Base-by-base conservation (phyloP, 1,284 basidiomycete species). In the Earliella scabrosa region DNA sequence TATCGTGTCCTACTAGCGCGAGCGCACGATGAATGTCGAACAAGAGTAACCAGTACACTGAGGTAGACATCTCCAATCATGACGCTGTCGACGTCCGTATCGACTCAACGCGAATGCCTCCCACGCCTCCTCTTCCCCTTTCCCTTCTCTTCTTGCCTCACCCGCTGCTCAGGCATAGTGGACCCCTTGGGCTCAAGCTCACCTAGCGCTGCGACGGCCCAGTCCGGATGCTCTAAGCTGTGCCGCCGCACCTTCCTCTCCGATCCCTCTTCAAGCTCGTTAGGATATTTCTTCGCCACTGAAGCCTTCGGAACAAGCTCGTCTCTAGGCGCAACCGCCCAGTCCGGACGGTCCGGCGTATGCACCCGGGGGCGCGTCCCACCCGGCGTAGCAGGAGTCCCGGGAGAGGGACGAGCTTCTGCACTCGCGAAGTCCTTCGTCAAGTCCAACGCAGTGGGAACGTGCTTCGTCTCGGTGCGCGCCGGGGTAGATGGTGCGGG, bases 301-400 rank as follows among this genome's bases (percentile, higher is more conserved):
- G 10, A 36, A 9, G 16, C 8, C 8, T n/a, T 36, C 35, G 16
- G 9, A 36, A 21, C 23, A n/a, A 6, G 8, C 23, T 6, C n/a
- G n/a, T n/a, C n/a, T n/a, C n/a, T n/a, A n/a, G 53, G 50, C 4
- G 58, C 58, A n/a, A 59, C 36, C 2, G 58, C 58, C 58, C 58
- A 59, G 38, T 59, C 58, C 1, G 58, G 58, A 4, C 54, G 38
- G 24, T 59, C 50, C n/a, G 35, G 45, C 3, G 58, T 55, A 16
- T 59, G 58, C 31, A 40, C 36, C 13, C 58, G 53, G 3, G 23
- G 20, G 31, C 47, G 45, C 7, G 11, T 18, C 14, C 13, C 29
- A 31, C 29, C 29, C 2, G 41, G 26, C 11, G 32, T 21, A 14
- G 21, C 10, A 23, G 38, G 11, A 3, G 44, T 3, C 4, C 41